Conservation (phyloP, 306 rosid species). For the Sechiopsis laciniata region DNA sequence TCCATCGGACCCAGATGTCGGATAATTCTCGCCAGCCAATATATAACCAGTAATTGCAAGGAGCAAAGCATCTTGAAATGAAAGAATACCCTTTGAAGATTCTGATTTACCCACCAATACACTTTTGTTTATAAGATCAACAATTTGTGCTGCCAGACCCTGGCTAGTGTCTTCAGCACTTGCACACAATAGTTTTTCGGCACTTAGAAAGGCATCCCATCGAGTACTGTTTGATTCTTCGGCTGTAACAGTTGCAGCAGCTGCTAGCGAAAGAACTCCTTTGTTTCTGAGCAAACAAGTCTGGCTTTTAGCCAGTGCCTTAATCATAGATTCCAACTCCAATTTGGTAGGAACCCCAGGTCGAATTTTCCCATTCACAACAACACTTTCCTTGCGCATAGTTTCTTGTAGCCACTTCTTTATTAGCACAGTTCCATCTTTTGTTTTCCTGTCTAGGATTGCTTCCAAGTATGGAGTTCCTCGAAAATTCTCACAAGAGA, state of each 20-base stretch:
- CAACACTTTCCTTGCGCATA: constrained; percentile 49
- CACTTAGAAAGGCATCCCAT: constrained; percentile 83
- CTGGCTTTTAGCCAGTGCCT: constrained; percentile 64
- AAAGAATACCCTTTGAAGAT: constrained; percentile 52
- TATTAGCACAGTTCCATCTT: constrained; percentile 67
- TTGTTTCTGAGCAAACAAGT: constrained; percentile 64
- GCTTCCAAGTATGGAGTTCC: constrained; percentile 83
- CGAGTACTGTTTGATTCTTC: constrained; percentile 57
- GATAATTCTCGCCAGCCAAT: constrained; percentile 84
- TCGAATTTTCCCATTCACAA: constrained; percentile 55
- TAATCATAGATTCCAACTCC: constrained; percentile 69
- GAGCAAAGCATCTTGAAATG: constrained; percentile 75
- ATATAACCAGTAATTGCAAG: constrained; percentile 73
- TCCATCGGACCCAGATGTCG: constrained; percentile 78
- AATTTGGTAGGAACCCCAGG: constrained; percentile 53
- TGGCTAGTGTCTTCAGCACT: constrained; percentile 88
- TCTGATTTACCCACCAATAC: constrained; percentile 50
- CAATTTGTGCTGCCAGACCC: constrained; percentile 85
- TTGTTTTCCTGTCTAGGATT: constrained; percentile 71
- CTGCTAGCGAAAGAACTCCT: constrained; percentile 85
- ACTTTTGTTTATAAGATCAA: constrained; percentile 73
- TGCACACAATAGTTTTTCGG: constrained; percentile 56
- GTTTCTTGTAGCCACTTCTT: constrained; percentile 95
- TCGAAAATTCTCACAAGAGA: constrained; percentile 63
- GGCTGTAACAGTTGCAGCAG: constrained; percentile 61